phyloP scores from a whole-genome alignment of 1,139 yeast species.

The Ogataea hybrid region DNA sequence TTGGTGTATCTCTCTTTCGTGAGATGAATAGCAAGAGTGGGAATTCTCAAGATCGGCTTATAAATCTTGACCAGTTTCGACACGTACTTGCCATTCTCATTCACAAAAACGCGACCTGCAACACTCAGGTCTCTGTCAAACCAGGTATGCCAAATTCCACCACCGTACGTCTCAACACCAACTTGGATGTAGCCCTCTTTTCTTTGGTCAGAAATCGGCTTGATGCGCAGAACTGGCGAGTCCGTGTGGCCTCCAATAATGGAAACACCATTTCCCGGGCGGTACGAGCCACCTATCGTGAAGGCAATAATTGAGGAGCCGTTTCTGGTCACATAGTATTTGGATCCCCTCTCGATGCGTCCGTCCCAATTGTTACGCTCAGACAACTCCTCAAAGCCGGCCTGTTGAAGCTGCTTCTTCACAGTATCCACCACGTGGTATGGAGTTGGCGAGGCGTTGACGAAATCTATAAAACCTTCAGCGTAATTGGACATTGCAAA shows the following conservation, averaged over 20 bases:
- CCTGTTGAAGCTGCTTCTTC: slow-evolving; percentile 47
- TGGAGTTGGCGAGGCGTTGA: slow-evolving; percentile 89
- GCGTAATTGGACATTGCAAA: slow-evolving; percentile 36
- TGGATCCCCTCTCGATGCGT: slow-evolving; percentile 51
- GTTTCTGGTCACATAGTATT: slow-evolving; percentile 82
- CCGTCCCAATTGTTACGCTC: slow-evolving; percentile 81
- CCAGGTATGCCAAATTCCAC: slow-evolving; percentile 91
- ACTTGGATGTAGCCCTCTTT: slow-evolving; percentile 82
- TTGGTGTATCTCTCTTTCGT: slow-evolving; percentile 73
- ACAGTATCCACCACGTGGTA: slow-evolving; percentile 84
- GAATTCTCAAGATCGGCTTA: slow-evolving; percentile 85
- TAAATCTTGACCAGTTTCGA: slow-evolving; percentile 76
- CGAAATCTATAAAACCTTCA: slow-evolving; percentile 67
- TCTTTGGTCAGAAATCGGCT: slow-evolving; percentile 78
- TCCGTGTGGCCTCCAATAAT: slow-evolving; percentile 95
- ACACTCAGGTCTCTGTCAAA: slow-evolving; percentile 90
- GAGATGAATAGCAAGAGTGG: slow-evolving; percentile 92
- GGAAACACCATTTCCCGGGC: slow-evolving; percentile 81
- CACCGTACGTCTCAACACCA: slow-evolving; percentile 95
- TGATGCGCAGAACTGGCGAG: slow-evolving; percentile 87
- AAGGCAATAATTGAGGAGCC: slow-evolving; percentile 88
- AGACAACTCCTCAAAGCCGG: slow-evolving; percentile 71
- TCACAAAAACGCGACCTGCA: slow-evolving; percentile 87
- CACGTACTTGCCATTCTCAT: slow-evolving; percentile 48
- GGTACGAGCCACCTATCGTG: slow-evolving; percentile 70